Base-by-base conservation (phyloP, 1,139 yeast species). In the Sugiyamaella pinicola region DNA sequence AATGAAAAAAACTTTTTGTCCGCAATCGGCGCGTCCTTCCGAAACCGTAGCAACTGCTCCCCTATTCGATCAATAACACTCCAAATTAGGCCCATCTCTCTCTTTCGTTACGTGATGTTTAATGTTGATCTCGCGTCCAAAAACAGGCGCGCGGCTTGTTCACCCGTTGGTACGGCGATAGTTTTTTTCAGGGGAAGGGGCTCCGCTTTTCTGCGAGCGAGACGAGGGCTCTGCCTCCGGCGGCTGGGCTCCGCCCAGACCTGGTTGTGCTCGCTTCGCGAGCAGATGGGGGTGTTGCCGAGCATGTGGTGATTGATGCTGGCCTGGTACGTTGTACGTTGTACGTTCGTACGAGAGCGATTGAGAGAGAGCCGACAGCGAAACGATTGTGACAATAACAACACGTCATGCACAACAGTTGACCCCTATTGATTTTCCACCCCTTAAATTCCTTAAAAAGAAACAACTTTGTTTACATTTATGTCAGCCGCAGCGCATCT, bases 211-310 rank as follows among this genome's bases (percentile, higher is more conserved):
- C n/a, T n/a, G n/a, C n/a, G n/a, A n/a, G n/a, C n/a, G n/a, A n/a
- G n/a, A n/a, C n/a, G n/a, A n/a, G 31, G 31, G 31, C 12, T 17
- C 37, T 15, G 40, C 40, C 40, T 35, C 40, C 40, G 40, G 40
- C 40, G 40, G 40, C 40, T n/a, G 40, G 40, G 40, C 40, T 17
- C 40, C 24, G 40, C 40, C 40, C 40, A n/a, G 40, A 35, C 40
- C 40, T 19, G 40, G 35, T 35, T 18, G 24, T 35, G 40, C 21
- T 35, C 40, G 24, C 40, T 15, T 17, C 21, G 40, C 40, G 24
- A 35, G 21, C 40, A n/a, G 13, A 3, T 4, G 40, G 37, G 31
- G 3, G 9, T 10, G 31, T 7, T 4, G 37, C 8, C 15, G 19
- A 7, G 37, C n/a, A 12, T 4, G 35, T 31, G n/a, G 35, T 13